phyloP scores from a whole-genome alignment of 306 rosid species.

The Castanospermum australe region DNA sequence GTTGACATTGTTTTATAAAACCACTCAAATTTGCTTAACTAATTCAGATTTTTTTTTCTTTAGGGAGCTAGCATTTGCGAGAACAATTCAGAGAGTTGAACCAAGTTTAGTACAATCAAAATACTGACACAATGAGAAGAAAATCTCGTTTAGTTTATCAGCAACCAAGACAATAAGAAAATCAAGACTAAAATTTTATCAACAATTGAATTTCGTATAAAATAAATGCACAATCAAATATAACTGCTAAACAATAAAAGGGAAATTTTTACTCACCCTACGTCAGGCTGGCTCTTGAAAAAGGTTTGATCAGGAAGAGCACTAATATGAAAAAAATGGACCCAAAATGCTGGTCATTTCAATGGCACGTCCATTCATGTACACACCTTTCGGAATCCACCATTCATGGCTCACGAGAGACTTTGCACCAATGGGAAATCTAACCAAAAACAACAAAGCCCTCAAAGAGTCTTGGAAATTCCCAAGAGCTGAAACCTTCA shows the following conservation, averaged over 20 bases:
- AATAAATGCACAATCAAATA: neutral
- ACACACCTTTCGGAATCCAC: slow-evolving; percentile 92
- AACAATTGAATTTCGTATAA: neutral
- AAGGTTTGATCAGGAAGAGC: slow-evolving; percentile 80
- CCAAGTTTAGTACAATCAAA: neutral
- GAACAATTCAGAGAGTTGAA: neutral
- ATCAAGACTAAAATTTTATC: neutral
- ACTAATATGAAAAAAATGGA: slow-evolving; percentile 86
- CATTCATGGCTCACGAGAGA: slow-evolving; percentile 78
- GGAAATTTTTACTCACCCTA: slow-evolving; percentile 69
- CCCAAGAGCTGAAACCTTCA: slow-evolving; percentile 91
- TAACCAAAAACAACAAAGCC: slow-evolving; percentile 75
- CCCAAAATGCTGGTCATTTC: slow-evolving; percentile 97
- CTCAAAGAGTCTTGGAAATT: slow-evolving; percentile 83
- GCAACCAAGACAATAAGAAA: neutral
- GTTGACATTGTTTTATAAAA: neutral
- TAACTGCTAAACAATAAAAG: neutral
- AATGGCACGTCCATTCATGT: slow-evolving; percentile 95
- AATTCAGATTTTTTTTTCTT: no score
- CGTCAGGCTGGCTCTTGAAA: slow-evolving; percentile 89
- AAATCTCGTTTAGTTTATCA: neutral
- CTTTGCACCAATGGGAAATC: slow-evolving; percentile 81
- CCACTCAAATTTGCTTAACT: neutral
- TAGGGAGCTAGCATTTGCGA: no score
- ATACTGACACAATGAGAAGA: neutral